phyloP scores from a whole-genome alignment of 305 asterid species.

The Lippia alba region DNA sequence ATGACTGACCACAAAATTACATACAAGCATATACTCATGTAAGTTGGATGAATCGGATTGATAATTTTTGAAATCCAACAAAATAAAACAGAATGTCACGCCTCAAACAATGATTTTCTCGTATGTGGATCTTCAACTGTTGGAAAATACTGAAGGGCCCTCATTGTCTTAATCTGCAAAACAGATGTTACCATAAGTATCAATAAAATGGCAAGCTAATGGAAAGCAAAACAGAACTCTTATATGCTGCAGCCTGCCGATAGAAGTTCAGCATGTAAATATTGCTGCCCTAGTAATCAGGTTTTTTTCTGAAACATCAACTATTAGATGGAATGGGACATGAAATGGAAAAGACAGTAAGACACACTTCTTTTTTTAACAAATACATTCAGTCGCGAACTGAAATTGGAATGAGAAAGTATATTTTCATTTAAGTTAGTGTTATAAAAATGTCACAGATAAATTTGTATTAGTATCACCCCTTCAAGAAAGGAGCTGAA shows the following conservation, averaged over 20 bases:
- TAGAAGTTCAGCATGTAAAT: constrained; percentile 26
- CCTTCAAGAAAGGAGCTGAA: constrained; percentile 12
- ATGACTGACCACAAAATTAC: constrained; percentile 26
- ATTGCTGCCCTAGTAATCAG: neutral
- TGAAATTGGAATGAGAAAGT: too few species aligned
- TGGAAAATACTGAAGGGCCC: constrained; percentile 98
- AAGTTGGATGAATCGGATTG: constrained; percentile 6
- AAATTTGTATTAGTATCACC: constrained; percentile 11
- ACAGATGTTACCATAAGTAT: constrained; percentile 29
- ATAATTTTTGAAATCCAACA: constrained; percentile 19
- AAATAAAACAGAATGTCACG: constrained; percentile 34
- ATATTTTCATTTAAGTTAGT: too few species aligned
- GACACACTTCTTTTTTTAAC: too few species aligned
- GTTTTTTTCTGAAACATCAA: too few species aligned
- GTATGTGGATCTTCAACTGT: constrained; percentile 90
- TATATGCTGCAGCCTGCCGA: constrained; percentile 19
- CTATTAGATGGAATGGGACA: too few species aligned
- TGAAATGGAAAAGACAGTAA: too few species aligned
- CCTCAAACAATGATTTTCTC: constrained; percentile 94
- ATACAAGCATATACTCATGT: neutral
- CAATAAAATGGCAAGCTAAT: constrained; percentile 25
- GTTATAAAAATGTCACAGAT: neutral
- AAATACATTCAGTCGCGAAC: too few species aligned
- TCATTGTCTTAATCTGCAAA: constrained; percentile 85
- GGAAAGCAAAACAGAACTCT: constrained; percentile 27